Conservation (phyloP, 331 rosid genomes). For the Phaseolus coccineus region DNA sequence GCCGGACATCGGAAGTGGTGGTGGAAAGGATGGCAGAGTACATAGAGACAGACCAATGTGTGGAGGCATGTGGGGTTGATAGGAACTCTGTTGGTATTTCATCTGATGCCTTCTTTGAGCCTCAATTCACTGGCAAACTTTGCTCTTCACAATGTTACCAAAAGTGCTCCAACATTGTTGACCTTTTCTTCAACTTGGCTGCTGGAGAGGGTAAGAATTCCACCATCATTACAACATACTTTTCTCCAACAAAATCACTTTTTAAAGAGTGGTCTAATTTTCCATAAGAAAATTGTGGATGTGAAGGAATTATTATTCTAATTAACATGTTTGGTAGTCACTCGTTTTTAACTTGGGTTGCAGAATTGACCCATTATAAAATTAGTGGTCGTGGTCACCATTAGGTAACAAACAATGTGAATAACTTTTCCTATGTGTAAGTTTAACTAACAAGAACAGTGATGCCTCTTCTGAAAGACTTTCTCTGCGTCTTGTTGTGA, state of each 20-base stretch:
- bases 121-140: constrained; percentile 69
- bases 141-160: constrained; percentile 74
- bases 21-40: constrained; percentile 73
- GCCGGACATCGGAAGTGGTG: constrained; percentile 79
- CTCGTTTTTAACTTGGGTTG: background rate
- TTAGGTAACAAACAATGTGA: background rate
- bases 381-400: constrained; percentile 4
- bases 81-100: constrained; percentile 81
- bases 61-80: constrained; percentile 73
- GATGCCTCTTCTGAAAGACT: background rate
- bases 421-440: background rate
- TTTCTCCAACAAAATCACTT: background rate
- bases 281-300: too few species aligned
- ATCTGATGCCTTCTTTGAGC: constrained; percentile 82
- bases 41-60: constrained; percentile 73
- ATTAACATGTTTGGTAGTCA: background rate
- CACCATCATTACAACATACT: background rate
- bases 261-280: too few species aligned
- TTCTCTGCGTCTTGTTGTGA: background rate
- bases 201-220: constrained; percentile 76
- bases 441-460: background rate
- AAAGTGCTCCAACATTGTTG: constrained; percentile 79
- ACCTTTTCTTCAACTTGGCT: constrained; percentile 86
- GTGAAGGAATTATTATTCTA: too few species aligned
- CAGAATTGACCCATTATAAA: background rate